These are phyloP conservation scores for Wickerhamomyces sp. DNA, from an alignment of 1,139 yeast species.

Conservation along the genomic window DNA sequence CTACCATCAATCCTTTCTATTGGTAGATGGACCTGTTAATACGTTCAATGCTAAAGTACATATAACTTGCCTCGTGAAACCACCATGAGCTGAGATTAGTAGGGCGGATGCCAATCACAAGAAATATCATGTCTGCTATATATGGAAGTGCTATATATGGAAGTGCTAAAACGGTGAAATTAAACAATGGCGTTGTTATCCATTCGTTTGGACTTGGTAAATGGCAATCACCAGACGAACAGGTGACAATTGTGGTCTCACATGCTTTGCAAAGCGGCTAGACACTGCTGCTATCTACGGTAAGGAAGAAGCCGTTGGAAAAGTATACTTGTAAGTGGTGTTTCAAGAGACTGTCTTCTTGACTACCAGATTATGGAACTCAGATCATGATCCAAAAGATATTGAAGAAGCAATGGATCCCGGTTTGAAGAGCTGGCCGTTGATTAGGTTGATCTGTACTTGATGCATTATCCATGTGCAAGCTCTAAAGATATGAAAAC, in stretches of 20 bases:
- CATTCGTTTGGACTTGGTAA: conserved; percentile 46
- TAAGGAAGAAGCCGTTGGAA: conserved; percentile 66
- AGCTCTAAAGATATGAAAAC: conserved; percentile 6
- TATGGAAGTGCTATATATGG: too few relatives aligned
- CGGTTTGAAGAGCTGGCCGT: conserved; percentile 29
- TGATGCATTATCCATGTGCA: conserved; percentile 75
- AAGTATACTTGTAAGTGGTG: conserved; percentile 58
- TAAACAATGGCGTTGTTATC: conserved; percentile 38
- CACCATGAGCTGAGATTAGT: too few relatives aligned
- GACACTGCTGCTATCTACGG: conserved; percentile 77
- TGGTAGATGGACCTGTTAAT: too few relatives aligned
- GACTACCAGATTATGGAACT: conserved; percentile 78
- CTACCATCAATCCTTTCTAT: too few relatives aligned
- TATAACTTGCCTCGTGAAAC: too few relatives aligned
- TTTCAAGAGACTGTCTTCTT: conserved; percentile 63
- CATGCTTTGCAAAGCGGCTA: conserved; percentile 46
- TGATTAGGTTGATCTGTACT: conserved; percentile 66
- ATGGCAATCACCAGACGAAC: conserved; percentile 43
- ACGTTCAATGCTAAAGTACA: too few relatives aligned
- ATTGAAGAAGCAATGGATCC: conserved; percentile 23
- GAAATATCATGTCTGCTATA: too few relatives aligned
- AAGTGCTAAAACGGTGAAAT: conserved; percentile 21
- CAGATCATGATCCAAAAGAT: conserved; percentile 47
- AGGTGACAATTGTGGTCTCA: conserved; percentile 50
- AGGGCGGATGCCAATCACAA: too few relatives aligned